Base-by-base conservation (phyloP, 2,329 filamentous ascomycete species). In the Trichoderma brevicompactum region DNA sequence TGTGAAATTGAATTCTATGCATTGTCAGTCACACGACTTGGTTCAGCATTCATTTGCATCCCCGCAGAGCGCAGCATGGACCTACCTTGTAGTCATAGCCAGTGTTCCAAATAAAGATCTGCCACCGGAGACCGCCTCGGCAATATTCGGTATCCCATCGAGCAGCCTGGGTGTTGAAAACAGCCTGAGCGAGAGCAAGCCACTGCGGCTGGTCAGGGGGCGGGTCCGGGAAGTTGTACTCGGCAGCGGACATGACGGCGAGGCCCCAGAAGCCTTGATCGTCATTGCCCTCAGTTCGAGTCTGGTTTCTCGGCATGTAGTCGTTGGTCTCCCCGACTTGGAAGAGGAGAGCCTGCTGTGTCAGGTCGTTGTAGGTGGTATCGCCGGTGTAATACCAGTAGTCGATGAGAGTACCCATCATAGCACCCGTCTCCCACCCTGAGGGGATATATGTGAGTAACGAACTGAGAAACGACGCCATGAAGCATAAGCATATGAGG, bases 341-440 rank as follows among this genome's bases (percentile, higher is more conserved):
- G 74, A 85, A 88, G 53, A 93, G 82, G 70, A 96, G 82, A 12
- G 85, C 92, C 68, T 91, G 82, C 41, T 82, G 83, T 15, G 87
- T 85, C 48, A 91, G 79, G 15, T 87, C 79, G 74, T 93, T 93
- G 79, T 91, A 95, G 40, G 83, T 82, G 4, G 82, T 79, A 73
- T 94, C 91, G 19, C 88, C 88, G 0, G 91, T 94, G 74, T 92
- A 92, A 74, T 89, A 91, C 91, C 91, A 96, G 75, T 95, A 95
- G 72, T 95, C 91, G 61, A 96, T 82, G 68, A 95, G 79, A 2
- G 89, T 82, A 23, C 85, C 86, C 77, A 88, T 82, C 81, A 94
- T 87, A 65, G 90, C 90, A 60, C 91, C 91, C 10, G 83, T 89
- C 77, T 91, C 89, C 91, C 88, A 93, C 84, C 84, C 83, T 86